Evolutionary conservation across 352 stramenopile species (phyloP), one percentile per base, ranked within the genome.

Genomic region (Pythium folliculosum): DNA sequence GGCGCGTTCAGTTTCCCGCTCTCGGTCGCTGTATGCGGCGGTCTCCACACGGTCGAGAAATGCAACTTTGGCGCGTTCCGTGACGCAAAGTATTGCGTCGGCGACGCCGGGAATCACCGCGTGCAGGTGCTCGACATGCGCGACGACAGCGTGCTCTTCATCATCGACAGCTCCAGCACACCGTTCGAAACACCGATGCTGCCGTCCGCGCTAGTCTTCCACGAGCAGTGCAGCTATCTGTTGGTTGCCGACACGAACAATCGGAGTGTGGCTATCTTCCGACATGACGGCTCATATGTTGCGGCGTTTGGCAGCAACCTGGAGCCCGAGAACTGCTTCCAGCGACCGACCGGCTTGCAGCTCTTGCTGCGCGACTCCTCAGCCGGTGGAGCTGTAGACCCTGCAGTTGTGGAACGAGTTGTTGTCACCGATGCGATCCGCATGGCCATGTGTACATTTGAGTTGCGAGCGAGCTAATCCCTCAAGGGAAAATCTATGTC

Each of bases 1-100:
- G 80, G 80, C 10, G 63, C 83, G 16, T 85, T 90, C 30, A 80
- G 77, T 32, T 86, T 89, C 32, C 82, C 82, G 14, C 69, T 58
- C 3, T 76, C 69, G 0, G 38, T 89, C 19, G 72, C 78, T n/a
- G 70, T 89, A 12, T 83, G 77, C 38, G 49, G 72, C 23, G 68
- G 71, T 8, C 72, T 90, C 12, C 73, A 71, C 0, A 30, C 60
- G 3, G 68, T 60, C 1, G 60, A 71, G 8, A 71, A 77, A n/a
- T 89, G 82, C 52, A 58, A 88, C 40, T 87, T 88, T 70, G 82
- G 80, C 16, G 43, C 61, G 6, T 72, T 82, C 35, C 80, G 80
- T 0, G 71, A 76, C 9, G 71, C 76, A n/a, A 88, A 88, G 70
- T 57, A 84, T 14, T 72, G 78, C 16, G 73, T 90, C 9, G 72